phyloP scores from a whole-genome alignment of 2,329 filamentous ascomycete species.

The Fusarium sororula region DNA sequence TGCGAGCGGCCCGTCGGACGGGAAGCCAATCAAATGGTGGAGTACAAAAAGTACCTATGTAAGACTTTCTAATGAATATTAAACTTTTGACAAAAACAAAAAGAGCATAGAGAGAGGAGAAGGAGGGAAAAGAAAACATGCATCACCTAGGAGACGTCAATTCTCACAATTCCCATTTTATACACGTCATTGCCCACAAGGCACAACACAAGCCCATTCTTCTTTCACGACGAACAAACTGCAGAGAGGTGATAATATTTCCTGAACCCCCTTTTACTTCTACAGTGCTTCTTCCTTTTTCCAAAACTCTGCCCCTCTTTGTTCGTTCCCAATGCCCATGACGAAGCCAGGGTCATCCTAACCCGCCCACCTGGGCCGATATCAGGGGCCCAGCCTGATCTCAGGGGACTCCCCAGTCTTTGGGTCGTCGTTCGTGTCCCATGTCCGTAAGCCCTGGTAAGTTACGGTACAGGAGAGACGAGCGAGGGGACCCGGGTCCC shows the following conservation, averaged over 20 bases:
- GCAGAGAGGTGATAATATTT: background rate
- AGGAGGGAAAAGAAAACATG: background rate
- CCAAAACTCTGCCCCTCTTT: constrained; percentile 31
- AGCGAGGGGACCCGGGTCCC: constrained; percentile 26
- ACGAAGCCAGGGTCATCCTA: constrained; percentile 37
- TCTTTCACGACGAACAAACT: background rate
- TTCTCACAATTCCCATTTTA: background rate
- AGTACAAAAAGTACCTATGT: constrained; percentile 9
- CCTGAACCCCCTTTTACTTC: constrained; percentile 36
- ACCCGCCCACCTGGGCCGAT: constrained; percentile 35
- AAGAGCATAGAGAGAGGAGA: background rate
- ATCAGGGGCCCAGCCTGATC: constrained; percentile 33
- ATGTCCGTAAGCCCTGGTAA: constrained; percentile 12
- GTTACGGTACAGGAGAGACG: background rate
- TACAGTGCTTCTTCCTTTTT: background rate
- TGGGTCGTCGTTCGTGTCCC: constrained; percentile 30
- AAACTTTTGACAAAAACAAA: constrained; percentile 11
- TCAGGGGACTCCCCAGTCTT: constrained; percentile 35
- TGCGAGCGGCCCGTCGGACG: constrained; percentile 35
- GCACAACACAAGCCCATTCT: background rate
- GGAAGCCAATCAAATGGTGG: constrained; percentile 36
- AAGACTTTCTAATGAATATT: background rate
- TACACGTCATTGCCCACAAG: constrained; percentile 22
- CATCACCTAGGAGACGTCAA: constrained; percentile 34
- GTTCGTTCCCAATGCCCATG: constrained; percentile 6